Base-by-base conservation (phyloP, 306 rosid genomes). In the Lablab purpureus region DNA sequence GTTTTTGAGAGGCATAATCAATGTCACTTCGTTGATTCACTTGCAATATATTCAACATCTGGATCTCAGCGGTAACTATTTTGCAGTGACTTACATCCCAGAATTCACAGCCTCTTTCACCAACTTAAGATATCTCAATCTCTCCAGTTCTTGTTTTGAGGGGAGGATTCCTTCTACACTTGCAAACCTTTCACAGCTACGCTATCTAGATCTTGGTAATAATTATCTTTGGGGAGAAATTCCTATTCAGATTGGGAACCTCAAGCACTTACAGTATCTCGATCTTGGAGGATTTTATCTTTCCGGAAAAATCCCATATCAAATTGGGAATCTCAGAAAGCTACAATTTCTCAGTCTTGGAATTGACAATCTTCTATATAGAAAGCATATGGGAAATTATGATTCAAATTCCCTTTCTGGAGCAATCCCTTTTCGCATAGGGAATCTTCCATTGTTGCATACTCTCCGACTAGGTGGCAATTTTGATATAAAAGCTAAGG, bases 61-160 rank as follows among this genome's bases (percentile, higher is more conserved):
- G 19, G 83, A 79, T 2, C 73, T 79, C 46, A 79, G 73, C 17
- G 0, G 0, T 2, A 70, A 47, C 34, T 0, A 0, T 19, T 79
- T 79, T 0, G 2, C 0, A 13, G 0, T 0, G 0, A 32, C 15
- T 47, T 1, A 5, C 3, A 60, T 80, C 7, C 64, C 67, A 27
- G 5, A 56, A 0, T 1, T 23, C 1, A 12, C 11, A 0, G 19
- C 37, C 11, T 63, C 17, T 0, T 65, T 80, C 25, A 5, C 36
- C 30, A 41, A 73, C 11, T 71, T 72, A 59, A 27, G 2, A 59
- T 71, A 71, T 63, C 78, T 80, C 47, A 63, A 72, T 19, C 73
- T 80, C 34, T 80, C 58, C 7, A 0, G 0, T n/a, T 2, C 13
- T 23, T 0, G 0, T 0, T 47, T 79, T 10, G 7, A 2, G 2